These are phyloP conservation scores for Cercophora newfieldiana DNA, from an alignment of 495 filamentous ascomycete species.

Conservation along the genomic window DNA sequence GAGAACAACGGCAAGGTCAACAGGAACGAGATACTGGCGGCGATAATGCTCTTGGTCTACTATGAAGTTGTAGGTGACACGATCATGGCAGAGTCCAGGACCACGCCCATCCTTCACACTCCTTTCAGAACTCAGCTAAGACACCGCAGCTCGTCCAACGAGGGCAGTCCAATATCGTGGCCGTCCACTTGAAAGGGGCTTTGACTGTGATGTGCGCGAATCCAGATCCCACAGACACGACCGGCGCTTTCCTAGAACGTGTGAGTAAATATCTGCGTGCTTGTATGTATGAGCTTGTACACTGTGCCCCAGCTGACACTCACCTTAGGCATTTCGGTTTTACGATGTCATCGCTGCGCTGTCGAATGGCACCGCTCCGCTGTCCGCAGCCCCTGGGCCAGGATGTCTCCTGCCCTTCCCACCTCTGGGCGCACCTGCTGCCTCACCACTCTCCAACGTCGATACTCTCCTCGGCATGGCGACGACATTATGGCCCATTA, in stretches of 20 bases:
- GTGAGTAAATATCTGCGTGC: constrained; percentile 45
- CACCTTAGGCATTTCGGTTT: constrained; percentile 58
- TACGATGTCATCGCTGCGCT: constrained; percentile 65
- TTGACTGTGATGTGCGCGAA: constrained; percentile 57
- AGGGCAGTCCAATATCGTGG: constrained; percentile 57
- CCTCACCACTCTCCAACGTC: constrained; percentile 50
- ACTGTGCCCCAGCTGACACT: background rate
- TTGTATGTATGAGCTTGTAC: background rate
- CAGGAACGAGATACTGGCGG: constrained; percentile 58
- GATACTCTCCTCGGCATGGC: constrained; percentile 64
- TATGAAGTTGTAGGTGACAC: constrained; percentile 60
- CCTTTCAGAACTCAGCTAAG: background rate
- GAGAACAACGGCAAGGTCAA: constrained; percentile 51
- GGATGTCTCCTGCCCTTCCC: constrained; percentile 46
- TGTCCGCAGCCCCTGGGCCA: constrained; percentile 51
- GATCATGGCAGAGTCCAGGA: no score
- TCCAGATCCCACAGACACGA: constrained; percentile 48
- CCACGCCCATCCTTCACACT: background rate
- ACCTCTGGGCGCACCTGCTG: constrained; percentile 45
- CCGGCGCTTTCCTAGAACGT: constrained; percentile 57
- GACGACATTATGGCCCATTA: constrained; percentile 63
- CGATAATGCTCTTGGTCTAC: constrained; percentile 63
- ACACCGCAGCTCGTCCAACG: constrained; percentile 56
- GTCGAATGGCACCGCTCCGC: constrained; percentile 59
- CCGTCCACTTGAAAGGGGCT: constrained; percentile 60